A percentile compares a stretch with the other conserved stretches of the same genome.
Evolutionary conservation across 2,329 filamentous ascomycete genomes (phyloP).

Genomic region (Claviceps fusiformis): DNA sequence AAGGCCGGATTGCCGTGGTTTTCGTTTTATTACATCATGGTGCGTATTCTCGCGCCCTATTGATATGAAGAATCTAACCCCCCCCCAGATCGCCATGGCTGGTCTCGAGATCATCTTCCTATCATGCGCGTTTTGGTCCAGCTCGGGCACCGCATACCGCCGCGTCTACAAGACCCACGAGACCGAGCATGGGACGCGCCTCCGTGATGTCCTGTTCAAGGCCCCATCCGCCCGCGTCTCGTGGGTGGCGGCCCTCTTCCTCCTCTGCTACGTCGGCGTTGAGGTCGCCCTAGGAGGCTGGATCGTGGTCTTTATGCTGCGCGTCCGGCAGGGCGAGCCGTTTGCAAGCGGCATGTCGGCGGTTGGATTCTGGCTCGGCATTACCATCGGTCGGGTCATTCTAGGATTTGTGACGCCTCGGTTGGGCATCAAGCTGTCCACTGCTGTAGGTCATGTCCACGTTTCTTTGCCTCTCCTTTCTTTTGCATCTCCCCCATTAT

Average conservation of each 20-base stretch:
- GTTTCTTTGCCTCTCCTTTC: no score
- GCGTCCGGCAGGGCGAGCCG: constrained; percentile 47
- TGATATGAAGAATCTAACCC: not conserved
- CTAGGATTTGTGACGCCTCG: constrained; percentile 58
- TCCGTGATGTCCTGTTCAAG: not conserved
- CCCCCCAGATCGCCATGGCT: not conserved
- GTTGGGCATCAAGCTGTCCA: constrained; percentile 32
- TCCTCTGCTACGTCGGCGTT: not conserved
- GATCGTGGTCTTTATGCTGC: constrained; percentile 70
- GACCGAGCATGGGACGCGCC: not conserved
- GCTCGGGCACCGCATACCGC: not conserved
- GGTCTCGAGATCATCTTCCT: not conserved
- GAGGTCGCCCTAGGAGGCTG: constrained; percentile 57
- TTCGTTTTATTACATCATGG: constrained; percentile 58
- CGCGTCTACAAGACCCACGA: not conserved
- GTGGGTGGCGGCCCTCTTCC: not conserved
- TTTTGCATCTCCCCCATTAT: no score
- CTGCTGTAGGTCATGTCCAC: not conserved
- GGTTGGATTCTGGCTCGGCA: constrained; percentile 69
- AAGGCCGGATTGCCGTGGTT: constrained; percentile 48
- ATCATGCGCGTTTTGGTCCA: not conserved
- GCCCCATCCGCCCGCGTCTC: not conserved
- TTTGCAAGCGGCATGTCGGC: constrained; percentile 60
- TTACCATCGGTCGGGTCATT: constrained; percentile 52
- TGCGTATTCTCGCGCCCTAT: constrained; percentile 20